Evolutionary conservation across 148 eudicot species (phyloP).

Genomic region (Camellia granthamiana): DNA sequence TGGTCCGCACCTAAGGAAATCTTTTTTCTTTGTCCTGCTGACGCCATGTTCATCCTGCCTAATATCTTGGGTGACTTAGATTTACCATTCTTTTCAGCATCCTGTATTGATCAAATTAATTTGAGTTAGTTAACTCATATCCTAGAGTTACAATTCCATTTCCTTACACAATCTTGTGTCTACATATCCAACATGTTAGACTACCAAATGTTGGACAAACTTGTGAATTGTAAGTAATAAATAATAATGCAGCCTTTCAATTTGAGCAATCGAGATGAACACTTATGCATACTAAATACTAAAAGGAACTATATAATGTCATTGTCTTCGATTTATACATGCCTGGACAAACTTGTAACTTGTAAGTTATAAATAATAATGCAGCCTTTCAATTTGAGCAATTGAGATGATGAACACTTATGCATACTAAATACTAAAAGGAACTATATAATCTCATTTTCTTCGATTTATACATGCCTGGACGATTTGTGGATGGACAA

Average conservation of each 20-base stretch:
- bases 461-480: no score
- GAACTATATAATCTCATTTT: no score
- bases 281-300: neutral
- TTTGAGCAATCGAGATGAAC: conserved; percentile 8
- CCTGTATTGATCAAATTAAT: conserved; percentile 24
- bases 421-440: no score
- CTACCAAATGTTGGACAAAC: conserved; percentile 6
- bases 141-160: neutral
- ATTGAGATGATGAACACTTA: no score
- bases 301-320: neutral
- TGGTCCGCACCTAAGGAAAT: conserved; percentile 6
- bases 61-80: conserved; percentile 22
- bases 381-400: no score
- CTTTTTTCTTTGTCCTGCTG: conserved; percentile 19
- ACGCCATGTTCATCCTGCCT: conserved; percentile 13
- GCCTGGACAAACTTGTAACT: conserved; percentile 15
- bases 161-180: neutral
- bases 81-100: conserved; percentile 21
- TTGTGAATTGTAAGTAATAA: neutral
- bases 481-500: conserved; percentile 10
- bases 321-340: conserved; percentile 5
- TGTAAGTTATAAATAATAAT: no score
- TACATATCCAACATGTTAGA: neutral
- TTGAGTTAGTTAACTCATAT: conserved; percentile 15
- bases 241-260: conserved; percentile 9